phyloP scores from a whole-genome alignment of 371 early-diverging fungal genomes.

The Syncephalastrum monosporum region DNA sequence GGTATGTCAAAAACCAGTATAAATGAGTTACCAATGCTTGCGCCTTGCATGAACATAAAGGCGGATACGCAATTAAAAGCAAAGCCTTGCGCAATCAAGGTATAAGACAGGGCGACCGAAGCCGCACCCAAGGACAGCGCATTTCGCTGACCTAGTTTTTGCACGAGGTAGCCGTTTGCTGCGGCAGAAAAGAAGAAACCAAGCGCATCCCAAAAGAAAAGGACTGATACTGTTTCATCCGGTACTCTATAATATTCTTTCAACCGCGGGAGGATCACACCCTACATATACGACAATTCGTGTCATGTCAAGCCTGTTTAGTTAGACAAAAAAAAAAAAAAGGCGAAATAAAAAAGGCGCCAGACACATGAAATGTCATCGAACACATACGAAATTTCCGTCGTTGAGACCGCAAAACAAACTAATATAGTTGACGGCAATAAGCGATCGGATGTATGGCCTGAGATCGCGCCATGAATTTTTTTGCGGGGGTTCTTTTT shows the following conservation, averaged over 20 bases:
- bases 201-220: constrained; percentile 21
- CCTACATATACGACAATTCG: no score
- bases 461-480: neutral
- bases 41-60: constrained; percentile 22
- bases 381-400: neutral
- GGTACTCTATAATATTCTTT: constrained; percentile 20
- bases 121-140: constrained; percentile 11
- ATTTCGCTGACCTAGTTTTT: constrained; percentile 12
- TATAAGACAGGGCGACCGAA: constrained; percentile 7
- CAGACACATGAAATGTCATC: no score
- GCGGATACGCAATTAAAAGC: constrained; percentile 15
- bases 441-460: neutral
- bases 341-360: no score
- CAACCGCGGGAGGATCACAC: constrained; percentile 17
- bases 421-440: constrained; percentile 1
- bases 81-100: constrained; percentile 11
- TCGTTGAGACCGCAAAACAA: constrained; percentile 9
- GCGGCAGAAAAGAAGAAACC: constrained; percentile 22
- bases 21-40: constrained; percentile 2
- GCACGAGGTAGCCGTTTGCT: constrained; percentile 21
- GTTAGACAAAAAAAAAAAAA: no score
- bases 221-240: constrained; percentile 17
- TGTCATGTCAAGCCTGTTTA: no score
- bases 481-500: no score
- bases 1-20: no score